Conservation (phyloP, 2,329 filamentous ascomycete species). For the Fusarium odoratissimum region DNA sequence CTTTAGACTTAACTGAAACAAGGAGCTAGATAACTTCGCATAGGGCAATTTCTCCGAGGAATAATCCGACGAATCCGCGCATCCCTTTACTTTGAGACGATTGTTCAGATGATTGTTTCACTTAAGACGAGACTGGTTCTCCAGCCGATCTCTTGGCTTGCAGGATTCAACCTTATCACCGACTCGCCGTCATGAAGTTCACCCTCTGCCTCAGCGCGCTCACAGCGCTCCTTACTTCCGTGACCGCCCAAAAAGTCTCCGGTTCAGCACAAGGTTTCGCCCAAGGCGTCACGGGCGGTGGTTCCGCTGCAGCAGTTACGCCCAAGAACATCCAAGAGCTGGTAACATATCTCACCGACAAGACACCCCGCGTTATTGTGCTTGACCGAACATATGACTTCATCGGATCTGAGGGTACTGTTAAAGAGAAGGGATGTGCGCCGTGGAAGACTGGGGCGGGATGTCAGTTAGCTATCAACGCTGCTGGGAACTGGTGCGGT, state of each 20-base stretch:
- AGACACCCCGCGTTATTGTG: constrained; percentile 51
- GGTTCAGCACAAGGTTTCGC: constrained; percentile 33
- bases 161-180: neutral
- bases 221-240: neutral
- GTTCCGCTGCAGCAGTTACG: constrained; percentile 19
- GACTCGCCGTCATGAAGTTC: neutral
- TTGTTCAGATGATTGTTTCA: no score
- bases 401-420: constrained; percentile 41
- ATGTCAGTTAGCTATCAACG: constrained; percentile 37
- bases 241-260: neutral
- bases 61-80: neutral
- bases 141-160: neutral
- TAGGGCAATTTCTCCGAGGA: neutral
- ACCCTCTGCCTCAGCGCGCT: neutral
- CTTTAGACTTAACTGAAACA: neutral
- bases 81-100: neutral
- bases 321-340: constrained; percentile 30
- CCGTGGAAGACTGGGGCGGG: constrained; percentile 31
- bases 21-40: neutral
- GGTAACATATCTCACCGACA: constrained; percentile 30
- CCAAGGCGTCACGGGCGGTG: constrained; percentile 25
- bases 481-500: constrained; percentile 38
- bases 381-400: constrained; percentile 49
- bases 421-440: constrained; percentile 30
- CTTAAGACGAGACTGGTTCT: fast-evolving